Evolutionary conservation across 371 early-diverging fungal genomes (phyloP).

Genomic region (Lichtheimia hyalospora): DNA sequence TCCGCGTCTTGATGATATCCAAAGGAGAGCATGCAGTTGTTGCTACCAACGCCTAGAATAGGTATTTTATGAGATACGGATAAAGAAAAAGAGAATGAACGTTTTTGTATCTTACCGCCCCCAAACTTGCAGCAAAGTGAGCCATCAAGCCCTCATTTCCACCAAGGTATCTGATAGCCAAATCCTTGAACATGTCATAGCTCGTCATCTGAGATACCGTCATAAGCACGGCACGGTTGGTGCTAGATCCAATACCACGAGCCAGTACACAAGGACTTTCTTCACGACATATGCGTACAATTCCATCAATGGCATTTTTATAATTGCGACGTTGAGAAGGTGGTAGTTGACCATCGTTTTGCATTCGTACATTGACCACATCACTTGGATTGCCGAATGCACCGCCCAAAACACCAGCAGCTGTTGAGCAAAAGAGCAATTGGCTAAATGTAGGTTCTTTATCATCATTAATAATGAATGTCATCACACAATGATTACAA

Average conservation of each 20-base stretch:
- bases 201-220: constrained; percentile 67
- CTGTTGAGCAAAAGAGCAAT: constrained; percentile 55
- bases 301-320: constrained; percentile 65
- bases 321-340: constrained; percentile 60
- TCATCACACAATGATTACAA: not conserved
- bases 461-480: not conserved
- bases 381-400: constrained; percentile 76
- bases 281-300: constrained; percentile 60
- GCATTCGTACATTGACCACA: constrained; percentile 74
- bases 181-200: constrained; percentile 63
- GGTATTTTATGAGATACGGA: not conserved
- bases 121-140: constrained; percentile 66
- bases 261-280: constrained; percentile 59
- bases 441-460: constrained; percentile 50
- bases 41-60: constrained; percentile 74
- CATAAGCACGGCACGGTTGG: constrained; percentile 66
- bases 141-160: constrained; percentile 56
- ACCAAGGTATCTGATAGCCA: constrained; percentile 42
- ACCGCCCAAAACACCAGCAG: constrained; percentile 71
- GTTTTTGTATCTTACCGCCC: constrained; percentile 63
- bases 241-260: constrained; percentile 64
- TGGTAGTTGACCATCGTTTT: constrained; percentile 72
- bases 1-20: constrained; percentile 90
- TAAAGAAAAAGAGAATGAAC: not conserved
- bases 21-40: constrained; percentile 87